Conservation (phyloP, 139 green algal species). For the Chlorella sp. region DNA sequence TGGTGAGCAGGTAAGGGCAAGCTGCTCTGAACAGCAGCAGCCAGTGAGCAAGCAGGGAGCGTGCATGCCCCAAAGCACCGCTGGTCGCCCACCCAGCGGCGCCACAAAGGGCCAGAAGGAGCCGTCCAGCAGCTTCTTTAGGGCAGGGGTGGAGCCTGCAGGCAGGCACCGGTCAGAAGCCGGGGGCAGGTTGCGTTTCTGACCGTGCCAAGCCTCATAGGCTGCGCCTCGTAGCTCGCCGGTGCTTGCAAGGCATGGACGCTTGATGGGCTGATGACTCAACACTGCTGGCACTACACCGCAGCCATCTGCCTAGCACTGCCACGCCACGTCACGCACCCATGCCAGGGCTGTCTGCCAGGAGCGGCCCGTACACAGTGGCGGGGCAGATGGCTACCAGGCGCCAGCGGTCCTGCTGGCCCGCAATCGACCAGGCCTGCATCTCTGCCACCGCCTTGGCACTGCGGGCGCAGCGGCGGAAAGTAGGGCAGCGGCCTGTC, state of each 20-base stretch:
- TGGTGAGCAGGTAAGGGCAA: no score
- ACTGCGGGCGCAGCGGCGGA: neutral
- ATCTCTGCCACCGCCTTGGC: conserved; percentile 57
- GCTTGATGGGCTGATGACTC: neutral
- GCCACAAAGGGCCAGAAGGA: conserved; percentile 28
- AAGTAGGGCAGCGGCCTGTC: no score
- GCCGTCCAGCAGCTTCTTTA: conserved; percentile 48
- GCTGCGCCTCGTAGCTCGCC: no score
- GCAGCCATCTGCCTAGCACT: conserved; percentile 32
- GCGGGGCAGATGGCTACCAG: conserved; percentile 59
- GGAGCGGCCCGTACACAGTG: conserved; percentile 52
- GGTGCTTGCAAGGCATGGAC: no score
- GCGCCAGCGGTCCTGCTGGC: conserved; percentile 45
- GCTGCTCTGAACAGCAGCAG: neutral
- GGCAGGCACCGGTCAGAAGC: no score
- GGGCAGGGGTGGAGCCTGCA: conserved; percentile 40
- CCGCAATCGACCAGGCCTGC: conserved; percentile 49
- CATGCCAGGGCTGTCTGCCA: conserved; percentile 7
- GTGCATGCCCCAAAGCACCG: neutral
- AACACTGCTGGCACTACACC: conserved; percentile 7
- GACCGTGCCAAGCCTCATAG: neutral
- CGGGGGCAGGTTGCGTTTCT: no score
- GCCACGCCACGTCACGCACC: neutral
- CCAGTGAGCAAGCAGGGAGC: neutral
- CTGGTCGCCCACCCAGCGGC: conserved; percentile 7